Evolutionary conservation across 768 basidiomycete genomes (phyloP).

Genomic region (Lentinula detonsa): DNA sequence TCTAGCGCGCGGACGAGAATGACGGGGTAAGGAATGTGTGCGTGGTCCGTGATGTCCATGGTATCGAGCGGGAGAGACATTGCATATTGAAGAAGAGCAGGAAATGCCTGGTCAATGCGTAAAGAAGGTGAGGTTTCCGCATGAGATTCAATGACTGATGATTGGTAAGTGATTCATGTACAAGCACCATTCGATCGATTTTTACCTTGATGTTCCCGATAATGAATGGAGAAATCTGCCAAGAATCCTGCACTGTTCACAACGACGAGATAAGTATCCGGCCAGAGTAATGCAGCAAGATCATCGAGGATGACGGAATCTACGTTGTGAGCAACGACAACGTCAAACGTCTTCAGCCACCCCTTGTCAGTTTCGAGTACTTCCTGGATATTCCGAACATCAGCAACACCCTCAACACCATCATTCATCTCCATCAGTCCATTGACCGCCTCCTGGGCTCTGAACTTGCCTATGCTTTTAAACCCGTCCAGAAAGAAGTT

Average conservation of each 20-base stretch:
- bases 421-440: slow-evolving; percentile 85
- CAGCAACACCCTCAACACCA: slow-evolving; percentile 65
- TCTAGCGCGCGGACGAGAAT: slow-evolving; percentile 81
- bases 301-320: slow-evolving; percentile 44
- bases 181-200: slow-evolving; percentile 4
- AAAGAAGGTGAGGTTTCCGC: slow-evolving; percentile 70
- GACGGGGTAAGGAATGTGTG: slow-evolving; percentile 85
- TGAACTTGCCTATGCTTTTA: slow-evolving; percentile 71
- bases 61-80: slow-evolving; percentile 61
- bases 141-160: slow-evolving; percentile 81
- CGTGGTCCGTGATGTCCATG: slow-evolving; percentile 87
- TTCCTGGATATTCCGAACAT: slow-evolving; percentile 47
- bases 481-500: slow-evolving; percentile 90
- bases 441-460: slow-evolving; percentile 74
- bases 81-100: slow-evolving; percentile 70
- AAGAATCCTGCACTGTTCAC: slow-evolving; percentile 87
- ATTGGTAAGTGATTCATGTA: neutral
- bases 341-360: slow-evolving; percentile 58
- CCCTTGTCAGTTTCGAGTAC: slow-evolving; percentile 50
- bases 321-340: slow-evolving; percentile 86
- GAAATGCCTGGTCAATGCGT: slow-evolving; percentile 87
- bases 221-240: slow-evolving; percentile 84
- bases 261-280: slow-evolving; percentile 62
- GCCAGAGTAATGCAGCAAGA: slow-evolving; percentile 68
- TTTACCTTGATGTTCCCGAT: slow-evolving; percentile 81